Evolutionary conservation across 257 asterid species (phyloP).

Genomic region (Thymus quinquecostatus): DNA sequence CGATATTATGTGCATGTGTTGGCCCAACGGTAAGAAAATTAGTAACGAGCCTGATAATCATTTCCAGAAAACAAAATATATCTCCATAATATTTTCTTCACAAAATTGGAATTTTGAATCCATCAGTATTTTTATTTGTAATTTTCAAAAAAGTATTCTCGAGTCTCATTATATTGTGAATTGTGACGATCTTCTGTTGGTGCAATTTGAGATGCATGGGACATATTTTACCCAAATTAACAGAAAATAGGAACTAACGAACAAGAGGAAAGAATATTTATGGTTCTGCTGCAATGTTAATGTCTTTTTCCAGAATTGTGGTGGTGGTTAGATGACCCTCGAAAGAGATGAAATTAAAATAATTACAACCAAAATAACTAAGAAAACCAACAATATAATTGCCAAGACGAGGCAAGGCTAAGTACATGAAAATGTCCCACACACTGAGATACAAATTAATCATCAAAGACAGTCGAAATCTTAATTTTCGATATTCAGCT

Average conservation of each 20-base stretch:
- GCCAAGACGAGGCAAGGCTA: neutral
- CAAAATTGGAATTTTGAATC: neutral
- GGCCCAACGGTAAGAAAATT: too few relatives aligned
- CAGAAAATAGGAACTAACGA: too few relatives aligned
- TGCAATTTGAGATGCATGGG: too few relatives aligned
- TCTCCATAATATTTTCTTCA: neutral
- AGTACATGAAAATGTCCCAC: neutral
- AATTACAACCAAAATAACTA: neutral
- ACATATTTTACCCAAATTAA: too few relatives aligned
- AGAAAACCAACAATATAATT: neutral
- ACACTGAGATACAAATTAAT: neutral
- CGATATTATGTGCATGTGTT: neutral
- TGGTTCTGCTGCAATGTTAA: neutral
- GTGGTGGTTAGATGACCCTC: neutral
- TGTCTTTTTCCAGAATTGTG: neutral
- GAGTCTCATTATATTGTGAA: too few relatives aligned
- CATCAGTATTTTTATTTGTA: too few relatives aligned
- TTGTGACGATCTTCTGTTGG: too few relatives aligned
- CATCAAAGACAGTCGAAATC: constrained; percentile 7
- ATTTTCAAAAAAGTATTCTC: too few relatives aligned
- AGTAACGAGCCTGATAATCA: too few relatives aligned
- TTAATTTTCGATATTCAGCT: neutral
- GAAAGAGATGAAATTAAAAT: neutral
- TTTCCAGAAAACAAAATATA: too few relatives aligned
- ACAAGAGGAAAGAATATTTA: too few relatives aligned